phyloP scores from a whole-genome alignment of 2,329 filamentous ascomycete species.

The Aschersonia sp. region DNA sequence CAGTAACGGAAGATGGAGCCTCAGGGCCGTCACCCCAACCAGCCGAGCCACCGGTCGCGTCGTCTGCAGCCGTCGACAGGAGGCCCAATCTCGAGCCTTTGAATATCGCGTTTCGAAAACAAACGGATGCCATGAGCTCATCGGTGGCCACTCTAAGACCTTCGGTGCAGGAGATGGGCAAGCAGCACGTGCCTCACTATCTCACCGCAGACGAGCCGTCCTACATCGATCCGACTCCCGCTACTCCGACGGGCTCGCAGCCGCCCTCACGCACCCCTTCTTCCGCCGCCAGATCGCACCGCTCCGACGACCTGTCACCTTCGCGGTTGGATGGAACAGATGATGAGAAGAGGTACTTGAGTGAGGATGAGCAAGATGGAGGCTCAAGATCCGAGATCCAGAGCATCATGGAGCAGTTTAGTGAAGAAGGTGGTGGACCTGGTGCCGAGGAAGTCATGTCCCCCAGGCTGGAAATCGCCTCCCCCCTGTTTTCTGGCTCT shows the following conservation, averaged over 20 bases:
- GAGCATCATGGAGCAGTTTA: conserved; percentile 95
- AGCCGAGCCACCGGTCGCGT: too few relatives aligned
- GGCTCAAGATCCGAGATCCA: conserved; percentile 78
- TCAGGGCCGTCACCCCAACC: neutral
- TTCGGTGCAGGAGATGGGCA: conserved; percentile 18
- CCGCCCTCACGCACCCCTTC: conserved; percentile 45
- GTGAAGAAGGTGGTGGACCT: conserved; percentile 55
- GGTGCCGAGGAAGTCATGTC: conserved; percentile 83
- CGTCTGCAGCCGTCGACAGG: conserved; percentile 5
- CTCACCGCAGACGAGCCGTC: conserved; percentile 30
- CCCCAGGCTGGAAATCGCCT: conserved; percentile 68
- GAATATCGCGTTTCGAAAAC: conserved; percentile 4
- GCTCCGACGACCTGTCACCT: conserved; percentile 31
- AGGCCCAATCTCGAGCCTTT: conserved; percentile 10
- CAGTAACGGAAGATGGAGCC: neutral
- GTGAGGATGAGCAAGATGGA: conserved; percentile 50
- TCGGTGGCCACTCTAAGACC: conserved; percentile 36
- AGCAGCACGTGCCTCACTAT: conserved; percentile 23
- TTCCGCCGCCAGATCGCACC: conserved; percentile 33
- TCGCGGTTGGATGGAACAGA: conserved; percentile 37
- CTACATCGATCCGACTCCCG: conserved; percentile 44
- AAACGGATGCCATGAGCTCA: conserved; percentile 23
- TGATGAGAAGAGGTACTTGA: conserved; percentile 41
- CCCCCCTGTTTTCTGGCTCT: conserved; percentile 55
- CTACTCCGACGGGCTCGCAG: conserved; percentile 38